phyloP scores from a whole-genome alignment of 2,329 filamentous ascomycete genomes.

The Cladosporium sp. region DNA sequence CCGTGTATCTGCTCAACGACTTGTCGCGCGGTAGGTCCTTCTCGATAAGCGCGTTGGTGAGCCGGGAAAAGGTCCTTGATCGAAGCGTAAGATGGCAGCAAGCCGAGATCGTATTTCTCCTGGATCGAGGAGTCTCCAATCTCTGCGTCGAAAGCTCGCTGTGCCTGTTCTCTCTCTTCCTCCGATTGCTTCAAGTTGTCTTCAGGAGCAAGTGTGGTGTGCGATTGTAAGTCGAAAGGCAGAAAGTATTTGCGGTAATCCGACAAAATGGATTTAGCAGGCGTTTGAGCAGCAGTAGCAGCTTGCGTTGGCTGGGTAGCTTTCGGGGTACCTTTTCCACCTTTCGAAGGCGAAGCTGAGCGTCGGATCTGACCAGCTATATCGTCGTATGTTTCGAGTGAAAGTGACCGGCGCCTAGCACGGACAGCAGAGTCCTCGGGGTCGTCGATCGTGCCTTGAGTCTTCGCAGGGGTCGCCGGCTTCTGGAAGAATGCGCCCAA shows the following conservation, averaged over 20 bases:
- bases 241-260: conserved; percentile 62
- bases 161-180: conserved; percentile 14
- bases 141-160: conserved; percentile 25
- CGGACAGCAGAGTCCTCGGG: conserved; percentile 27
- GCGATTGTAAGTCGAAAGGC: conserved; percentile 70
- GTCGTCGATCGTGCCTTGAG: conserved; percentile 16
- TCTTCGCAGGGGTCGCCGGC: conserved; percentile 29
- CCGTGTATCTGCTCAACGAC: conserved; percentile 41
- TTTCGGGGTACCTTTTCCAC: conserved; percentile 20
- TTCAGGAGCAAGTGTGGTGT: conserved; percentile 61
- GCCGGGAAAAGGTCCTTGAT: conserved; percentile 6
- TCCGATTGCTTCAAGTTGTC: conserved; percentile 14
- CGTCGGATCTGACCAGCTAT: conserved; percentile 20
- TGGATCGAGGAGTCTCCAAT: conserved; percentile 23
- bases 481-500: conserved; percentile 42
- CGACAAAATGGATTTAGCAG: conserved; percentile 25
- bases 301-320: conserved; percentile 7
- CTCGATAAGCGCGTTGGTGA: not conserved
- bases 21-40: conserved; percentile 6
- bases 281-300: not conserved
- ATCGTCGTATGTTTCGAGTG: conserved; percentile 27
- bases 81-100: conserved; percentile 17
- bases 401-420: conserved; percentile 32
- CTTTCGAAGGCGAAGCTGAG: conserved; percentile 21
- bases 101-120: conserved; percentile 27